Evolutionary conservation across 2,329 filamentous ascomycete genomes (phyloP).

Genomic region (Aspergillus sp.): DNA sequence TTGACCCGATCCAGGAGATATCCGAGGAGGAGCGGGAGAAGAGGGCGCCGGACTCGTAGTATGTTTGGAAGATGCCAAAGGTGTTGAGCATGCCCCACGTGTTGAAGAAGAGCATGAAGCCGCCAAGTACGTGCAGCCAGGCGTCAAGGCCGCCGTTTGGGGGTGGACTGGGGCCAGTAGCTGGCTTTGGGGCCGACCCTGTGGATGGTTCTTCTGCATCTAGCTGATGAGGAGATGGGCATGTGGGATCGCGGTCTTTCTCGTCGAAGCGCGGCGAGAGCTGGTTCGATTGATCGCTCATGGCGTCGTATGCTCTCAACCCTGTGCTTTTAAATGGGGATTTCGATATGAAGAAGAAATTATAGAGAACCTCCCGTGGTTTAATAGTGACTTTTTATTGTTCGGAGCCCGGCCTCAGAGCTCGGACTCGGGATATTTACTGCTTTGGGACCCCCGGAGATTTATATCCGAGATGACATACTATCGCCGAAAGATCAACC

Average conservation of each 20-base stretch:
- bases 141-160: constrained; percentile 6
- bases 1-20: constrained; percentile 58
- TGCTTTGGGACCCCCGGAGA: background rate
- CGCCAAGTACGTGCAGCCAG: constrained; percentile 9
- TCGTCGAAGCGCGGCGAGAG: background rate
- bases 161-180: background rate
- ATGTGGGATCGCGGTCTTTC: background rate
- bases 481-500: background rate
- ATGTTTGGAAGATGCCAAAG: constrained; percentile 41
- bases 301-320: background rate
- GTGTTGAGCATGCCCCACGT: constrained; percentile 29
- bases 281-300: background rate
- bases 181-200: background rate
- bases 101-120: constrained; percentile 17
- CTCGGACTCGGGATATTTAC: background rate
- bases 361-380: background rate
- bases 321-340: no score
- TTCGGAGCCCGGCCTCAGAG: background rate
- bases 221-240: background rate
- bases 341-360: background rate
- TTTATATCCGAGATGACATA: background rate
- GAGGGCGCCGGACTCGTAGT: constrained; percentile 33
- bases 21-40: constrained; percentile 40
- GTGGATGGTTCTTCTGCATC: background rate
- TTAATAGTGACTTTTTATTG: background rate